phyloP scores from a whole-genome alignment of 331 rosid species.

The Quercus lobata region DNA sequence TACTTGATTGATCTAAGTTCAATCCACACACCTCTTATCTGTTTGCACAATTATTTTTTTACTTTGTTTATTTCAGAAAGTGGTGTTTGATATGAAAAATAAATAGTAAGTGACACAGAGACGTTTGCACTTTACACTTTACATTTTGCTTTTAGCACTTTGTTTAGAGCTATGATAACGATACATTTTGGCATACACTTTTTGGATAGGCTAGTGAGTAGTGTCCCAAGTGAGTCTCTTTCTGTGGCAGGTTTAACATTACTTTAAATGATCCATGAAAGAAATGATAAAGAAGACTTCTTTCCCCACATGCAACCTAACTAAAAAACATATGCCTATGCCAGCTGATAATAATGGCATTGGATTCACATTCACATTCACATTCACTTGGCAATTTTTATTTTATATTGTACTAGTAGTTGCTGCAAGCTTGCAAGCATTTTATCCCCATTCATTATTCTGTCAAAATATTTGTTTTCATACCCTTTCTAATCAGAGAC shows the following conservation, averaged over 20 bases:
- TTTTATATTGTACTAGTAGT: background rate
- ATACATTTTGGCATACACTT: background rate
- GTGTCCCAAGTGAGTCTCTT: background rate
- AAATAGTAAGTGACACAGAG: background rate
- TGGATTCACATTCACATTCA: conserved; percentile 15
- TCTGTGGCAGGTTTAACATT: background rate
- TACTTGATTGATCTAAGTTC: too few relatives aligned
- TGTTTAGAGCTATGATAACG: background rate
- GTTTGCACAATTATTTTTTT: background rate
- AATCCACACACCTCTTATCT: background rate
- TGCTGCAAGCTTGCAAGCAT: conserved; percentile 41
- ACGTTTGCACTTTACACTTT: background rate
- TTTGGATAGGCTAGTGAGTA: background rate
- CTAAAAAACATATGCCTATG: conserved; percentile 8
- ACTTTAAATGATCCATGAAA: background rate
- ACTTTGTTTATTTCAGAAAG: background rate
- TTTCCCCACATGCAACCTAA: conserved; percentile 1
- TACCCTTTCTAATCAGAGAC: background rate
- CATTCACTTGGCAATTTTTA: background rate
- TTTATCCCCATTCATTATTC: background rate
- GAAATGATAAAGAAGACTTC: background rate
- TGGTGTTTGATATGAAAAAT: background rate
- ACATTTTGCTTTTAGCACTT: too few relatives aligned
- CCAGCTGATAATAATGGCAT: background rate
- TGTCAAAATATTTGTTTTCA: background rate